Evolutionary conservation across 371 early-diverging fungal species (phyloP).

Genomic region (Mucor irregularis): DNA sequence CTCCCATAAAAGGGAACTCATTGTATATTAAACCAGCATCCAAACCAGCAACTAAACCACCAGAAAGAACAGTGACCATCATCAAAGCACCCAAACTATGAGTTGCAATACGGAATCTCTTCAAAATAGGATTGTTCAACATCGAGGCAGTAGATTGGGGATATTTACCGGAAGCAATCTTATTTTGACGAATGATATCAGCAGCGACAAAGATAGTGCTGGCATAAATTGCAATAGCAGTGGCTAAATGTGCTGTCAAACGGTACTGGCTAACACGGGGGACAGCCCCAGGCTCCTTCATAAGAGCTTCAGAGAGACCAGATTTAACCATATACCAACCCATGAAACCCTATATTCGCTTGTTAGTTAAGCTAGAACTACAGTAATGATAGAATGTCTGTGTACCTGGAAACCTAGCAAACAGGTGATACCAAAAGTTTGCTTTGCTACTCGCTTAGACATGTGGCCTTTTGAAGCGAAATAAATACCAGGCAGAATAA

Average conservation of each 20-base stretch:
- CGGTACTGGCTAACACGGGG: conserved; percentile 96
- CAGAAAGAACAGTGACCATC: conserved; percentile 88
- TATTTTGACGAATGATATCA: conserved; percentile 66
- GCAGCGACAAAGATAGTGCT: conserved; percentile 79
- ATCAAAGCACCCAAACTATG: conserved; percentile 68
- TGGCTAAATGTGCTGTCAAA: conserved; percentile 89
- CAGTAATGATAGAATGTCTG: not conserved
- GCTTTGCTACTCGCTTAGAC: conserved; percentile 65
- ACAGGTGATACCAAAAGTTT: conserved; percentile 72
- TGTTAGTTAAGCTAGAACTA: not conserved
- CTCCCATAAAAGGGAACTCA: conserved; percentile 93
- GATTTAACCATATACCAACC: conserved; percentile 99
- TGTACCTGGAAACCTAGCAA: conserved; percentile 84
- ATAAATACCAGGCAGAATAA: conserved; percentile 84
- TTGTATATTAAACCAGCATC: conserved; percentile 97
- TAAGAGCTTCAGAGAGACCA: conserved; percentile 81
- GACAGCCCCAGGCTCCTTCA: conserved; percentile 77
- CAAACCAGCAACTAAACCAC: conserved; percentile 96
- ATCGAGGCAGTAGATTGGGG: conserved; percentile 36
- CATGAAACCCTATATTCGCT: conserved; percentile 74
- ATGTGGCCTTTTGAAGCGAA: conserved; percentile 83
- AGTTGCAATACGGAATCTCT: conserved; percentile 61
- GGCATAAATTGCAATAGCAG: conserved; percentile 88
- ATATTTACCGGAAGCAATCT: conserved; percentile 57
- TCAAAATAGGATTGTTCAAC: conserved; percentile 59